phyloP scores from a whole-genome alignment of 1,284 basidiomycete genomes.

The Moniliophthora roreri region DNA sequence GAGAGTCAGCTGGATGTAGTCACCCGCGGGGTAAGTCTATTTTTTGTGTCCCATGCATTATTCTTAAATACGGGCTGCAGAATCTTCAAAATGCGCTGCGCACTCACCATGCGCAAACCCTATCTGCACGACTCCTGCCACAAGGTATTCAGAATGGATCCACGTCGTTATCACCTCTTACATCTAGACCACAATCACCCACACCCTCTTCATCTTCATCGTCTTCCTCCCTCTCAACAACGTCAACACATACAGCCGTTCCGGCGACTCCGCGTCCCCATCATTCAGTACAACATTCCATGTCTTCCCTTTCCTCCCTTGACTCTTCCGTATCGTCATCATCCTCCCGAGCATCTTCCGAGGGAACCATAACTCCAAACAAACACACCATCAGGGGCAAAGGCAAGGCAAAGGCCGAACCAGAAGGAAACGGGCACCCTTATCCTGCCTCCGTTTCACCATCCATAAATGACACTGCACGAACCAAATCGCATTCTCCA shows the following conservation, averaged over 20 bases:
- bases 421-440: background rate
- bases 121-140: no score
- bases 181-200: constrained; percentile 36
- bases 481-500: constrained; percentile 1
- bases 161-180: constrained; percentile 9
- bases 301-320: background rate
- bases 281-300: constrained; percentile 10
- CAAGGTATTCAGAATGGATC: constrained; percentile 14
- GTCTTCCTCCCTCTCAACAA: constrained; percentile 61
- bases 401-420: background rate
- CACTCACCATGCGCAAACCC: constrained; percentile 16
- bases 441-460: background rate
- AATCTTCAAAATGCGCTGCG: constrained; percentile 41
- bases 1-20: constrained; percentile 60
- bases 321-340: constrained; percentile 4
- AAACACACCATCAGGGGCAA: background rate
- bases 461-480: background rate
- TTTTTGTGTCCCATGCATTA: constrained; percentile 11
- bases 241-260: constrained; percentile 43
- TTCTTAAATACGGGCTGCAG: constrained; percentile 26
- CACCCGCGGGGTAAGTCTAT: constrained; percentile 49
- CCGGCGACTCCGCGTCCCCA: constrained; percentile 24
- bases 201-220: constrained; percentile 47
- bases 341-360: constrained; percentile 9
- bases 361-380: constrained; percentile 13